Base-by-base conservation (phyloP, 2,329 filamentous ascomycete species). In the Neocatenulostroma microsporum region DNA sequence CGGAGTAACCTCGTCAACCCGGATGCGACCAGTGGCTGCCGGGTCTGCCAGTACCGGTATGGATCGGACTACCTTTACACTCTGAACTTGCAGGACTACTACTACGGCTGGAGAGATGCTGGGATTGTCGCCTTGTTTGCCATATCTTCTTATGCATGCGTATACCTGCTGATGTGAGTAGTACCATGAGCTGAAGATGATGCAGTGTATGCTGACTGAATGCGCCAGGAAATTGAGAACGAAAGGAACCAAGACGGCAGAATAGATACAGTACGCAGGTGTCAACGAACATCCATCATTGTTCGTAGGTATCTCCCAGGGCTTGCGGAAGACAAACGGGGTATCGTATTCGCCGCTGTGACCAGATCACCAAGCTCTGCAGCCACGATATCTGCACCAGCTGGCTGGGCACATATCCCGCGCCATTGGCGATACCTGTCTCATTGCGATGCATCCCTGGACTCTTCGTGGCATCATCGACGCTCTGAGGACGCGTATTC, bases 61-160 rank as follows among this genome's bases (percentile, higher is more conserved):
- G 79, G 77, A 0, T 64, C 68, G 5, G 78, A 81, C 39, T 84
- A 80, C 45, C 54, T 84, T 2, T 48, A 57, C 2, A 74, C 67
- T 0, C 44, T 84, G 10, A 80, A 82, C 50, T 48, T 84, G 6
- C 63, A 65, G 1, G 66, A 75, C 3, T 75, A 81, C 46, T 74
- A 68, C 42, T 77, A 76, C 46, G 79, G 76, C 0, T 84, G 80
- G 80, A 68, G 80, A 32, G 68, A 84, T 56, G 74, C 74, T 0
- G 80, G 53, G 0, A 76, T 82, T 31, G 68, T 72, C 3, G 71
- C 70, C 2, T 59, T 75, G 4, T 79, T 80, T 45, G 70, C 63
- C 12, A 12, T 42, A 18, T 30, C 28, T 1, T 30, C 32, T 17
- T 45, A 45, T 21, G 39, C 34, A 15, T 36, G 34, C 7, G 42